A percentile compares a stretch with the other conserved stretches of the same genome.
These are phyloP conservation scores for Aphanocladium album DNA, from an alignment of 2,329 filamentous ascomycete genomes.

Conservation along the genomic window DNA sequence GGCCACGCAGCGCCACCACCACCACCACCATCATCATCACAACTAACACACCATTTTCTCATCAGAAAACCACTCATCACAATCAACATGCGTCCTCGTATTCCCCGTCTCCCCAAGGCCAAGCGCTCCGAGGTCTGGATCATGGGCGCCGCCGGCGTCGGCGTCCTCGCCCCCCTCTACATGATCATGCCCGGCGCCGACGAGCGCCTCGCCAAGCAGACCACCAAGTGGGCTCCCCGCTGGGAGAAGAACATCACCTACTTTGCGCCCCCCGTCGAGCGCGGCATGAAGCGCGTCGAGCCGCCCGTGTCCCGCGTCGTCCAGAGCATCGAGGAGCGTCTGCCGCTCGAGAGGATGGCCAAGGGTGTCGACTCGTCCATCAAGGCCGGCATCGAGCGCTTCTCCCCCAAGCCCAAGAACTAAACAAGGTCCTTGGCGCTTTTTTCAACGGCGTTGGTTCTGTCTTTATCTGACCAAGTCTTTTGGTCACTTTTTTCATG, in stretches of 20 bases:
- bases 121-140: constrained; percentile 44
- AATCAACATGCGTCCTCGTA: constrained; percentile 44
- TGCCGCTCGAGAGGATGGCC: constrained; percentile 48
- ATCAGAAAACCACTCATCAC: constrained; percentile 13
- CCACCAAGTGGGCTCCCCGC: constrained; percentile 52
- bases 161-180: constrained; percentile 52
- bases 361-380: constrained; percentile 44
- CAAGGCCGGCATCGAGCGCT: constrained; percentile 39
- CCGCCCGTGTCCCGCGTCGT: constrained; percentile 42
- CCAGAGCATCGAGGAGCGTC: constrained; percentile 39
- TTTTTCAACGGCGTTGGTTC: background rate
- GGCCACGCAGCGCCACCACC: background rate
- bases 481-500: background rate
- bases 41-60: background rate
- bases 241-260: constrained; percentile 55
- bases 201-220: constrained; percentile 49
- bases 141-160: constrained; percentile 50
- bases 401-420: constrained; percentile 23
- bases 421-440: background rate
- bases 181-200: constrained; percentile 52
- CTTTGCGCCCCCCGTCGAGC: constrained; percentile 44
- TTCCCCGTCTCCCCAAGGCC: constrained; percentile 45
- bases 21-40: background rate
- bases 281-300: constrained; percentile 43
- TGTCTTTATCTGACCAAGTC: background rate